Evolutionary conservation across 2,329 filamentous ascomycete species (phyloP).

Genomic region (Ophiostoma pallidulum): DNA sequence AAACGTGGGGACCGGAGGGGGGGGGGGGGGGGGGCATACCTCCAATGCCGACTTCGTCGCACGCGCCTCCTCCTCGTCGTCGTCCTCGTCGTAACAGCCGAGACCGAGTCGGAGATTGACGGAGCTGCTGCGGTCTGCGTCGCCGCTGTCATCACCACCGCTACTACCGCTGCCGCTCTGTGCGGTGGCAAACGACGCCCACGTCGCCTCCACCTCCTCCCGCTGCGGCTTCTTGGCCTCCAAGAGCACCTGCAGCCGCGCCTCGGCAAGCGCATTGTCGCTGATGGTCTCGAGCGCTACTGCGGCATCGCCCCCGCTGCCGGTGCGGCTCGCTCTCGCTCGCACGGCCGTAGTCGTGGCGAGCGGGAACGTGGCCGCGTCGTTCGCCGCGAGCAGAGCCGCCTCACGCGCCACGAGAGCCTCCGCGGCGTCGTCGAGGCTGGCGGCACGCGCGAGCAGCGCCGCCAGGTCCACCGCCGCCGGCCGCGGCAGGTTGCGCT

Average conservation of each 20-base stretch:
- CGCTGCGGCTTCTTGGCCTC: slow-evolving; percentile 49
- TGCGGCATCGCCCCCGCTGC: too few relatives aligned
- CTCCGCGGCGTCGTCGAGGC: slow-evolving; percentile 54
- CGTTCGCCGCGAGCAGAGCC: slow-evolving; percentile 69
- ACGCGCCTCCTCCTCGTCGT: slow-evolving; percentile 44
- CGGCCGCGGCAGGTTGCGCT: slow-evolving; percentile 72
- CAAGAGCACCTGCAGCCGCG: slow-evolving; percentile 64
- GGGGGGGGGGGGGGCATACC: too few relatives aligned
- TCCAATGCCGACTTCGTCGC: slow-evolving; percentile 65
- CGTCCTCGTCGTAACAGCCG: slow-evolving; percentile 67
- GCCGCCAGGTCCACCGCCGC: slow-evolving; percentile 59
- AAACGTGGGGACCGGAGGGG: too few relatives aligned
- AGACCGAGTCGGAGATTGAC: slow-evolving; percentile 74
- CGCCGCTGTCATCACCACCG: not conserved
- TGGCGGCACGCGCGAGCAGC: slow-evolving; percentile 54
- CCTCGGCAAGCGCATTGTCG: slow-evolving; percentile 63
- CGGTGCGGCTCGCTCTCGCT: slow-evolving; percentile 49
- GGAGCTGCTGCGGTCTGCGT: too few relatives aligned
- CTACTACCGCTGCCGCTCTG: too few relatives aligned
- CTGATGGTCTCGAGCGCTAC: slow-evolving; percentile 53
- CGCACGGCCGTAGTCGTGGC: slow-evolving; percentile 49
- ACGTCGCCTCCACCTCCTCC: slow-evolving; percentile 43
- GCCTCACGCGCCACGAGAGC: slow-evolving; percentile 66
- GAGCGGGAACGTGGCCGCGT: slow-evolving; percentile 65
- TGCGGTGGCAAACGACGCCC: too few relatives aligned